phyloP scores from a whole-genome alignment of 1,284 basidiomycete species.

The Moesziomyces sp. region DNA sequence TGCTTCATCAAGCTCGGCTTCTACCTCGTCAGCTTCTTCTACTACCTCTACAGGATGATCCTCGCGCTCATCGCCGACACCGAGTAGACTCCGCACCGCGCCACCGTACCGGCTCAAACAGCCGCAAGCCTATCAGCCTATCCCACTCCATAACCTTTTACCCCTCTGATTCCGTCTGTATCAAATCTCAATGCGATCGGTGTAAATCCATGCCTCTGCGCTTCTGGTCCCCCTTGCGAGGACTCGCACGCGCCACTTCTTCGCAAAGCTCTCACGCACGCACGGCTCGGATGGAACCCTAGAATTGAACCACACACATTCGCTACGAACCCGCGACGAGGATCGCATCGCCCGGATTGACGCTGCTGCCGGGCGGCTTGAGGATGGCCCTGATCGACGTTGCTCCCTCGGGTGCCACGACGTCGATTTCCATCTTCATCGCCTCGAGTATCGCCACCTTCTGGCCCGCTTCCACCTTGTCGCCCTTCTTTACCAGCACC shows the following conservation, averaged over 20 bases:
- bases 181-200: too few species aligned
- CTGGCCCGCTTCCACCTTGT: conserved; percentile 71
- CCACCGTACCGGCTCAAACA: too few species aligned
- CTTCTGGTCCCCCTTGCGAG: too few species aligned
- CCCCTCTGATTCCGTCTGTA: conserved; percentile 2
- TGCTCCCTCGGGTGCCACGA: conserved; percentile 16
- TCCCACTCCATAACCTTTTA: too few species aligned
- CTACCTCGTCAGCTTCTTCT: conserved; percentile 67
- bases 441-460: conserved; percentile 75
- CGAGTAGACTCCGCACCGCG: conserved; percentile 9
- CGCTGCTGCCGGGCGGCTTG: conserved; percentile 22
- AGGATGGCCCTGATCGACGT: conserved; percentile 14
- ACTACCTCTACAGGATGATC: conserved; percentile 65
- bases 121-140: too few species aligned
- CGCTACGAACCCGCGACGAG: conserved; percentile 7
- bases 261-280: too few species aligned
- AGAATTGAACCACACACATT: too few species aligned
- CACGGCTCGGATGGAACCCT: too few species aligned
- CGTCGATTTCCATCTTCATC: conserved; percentile 76
- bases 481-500: conserved; percentile 71
- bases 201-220: too few species aligned
- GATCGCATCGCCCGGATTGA: conserved; percentile 22
- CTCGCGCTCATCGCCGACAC: conserved; percentile 54
- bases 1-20: conserved; percentile 73
- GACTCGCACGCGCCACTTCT: too few species aligned